Percentiles rank a stretch among this genome's conserved stretches.
phyloP scores from a whole-genome alignment of 2,329 filamentous ascomycete species.

The Zymoseptoria crescenta region DNA sequence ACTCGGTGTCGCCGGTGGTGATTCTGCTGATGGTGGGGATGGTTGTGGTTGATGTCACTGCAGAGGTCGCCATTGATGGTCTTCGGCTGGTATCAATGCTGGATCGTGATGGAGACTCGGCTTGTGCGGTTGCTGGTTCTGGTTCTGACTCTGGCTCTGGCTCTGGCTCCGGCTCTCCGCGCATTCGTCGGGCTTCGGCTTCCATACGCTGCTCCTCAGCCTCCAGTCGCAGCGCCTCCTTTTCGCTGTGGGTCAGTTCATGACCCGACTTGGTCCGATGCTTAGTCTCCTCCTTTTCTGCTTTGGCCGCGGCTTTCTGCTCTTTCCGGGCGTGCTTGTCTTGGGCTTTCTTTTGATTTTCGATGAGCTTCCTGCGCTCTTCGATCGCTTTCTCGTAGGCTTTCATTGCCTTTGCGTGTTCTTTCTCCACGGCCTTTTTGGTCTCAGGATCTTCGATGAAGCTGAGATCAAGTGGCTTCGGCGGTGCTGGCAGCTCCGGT shows the following conservation, averaged over 20 bases:
- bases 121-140: background rate
- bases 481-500: slow-evolving; percentile 45
- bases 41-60: background rate
- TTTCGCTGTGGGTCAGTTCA: slow-evolving; percentile 23
- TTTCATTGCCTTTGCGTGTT: slow-evolving; percentile 55
- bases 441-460: slow-evolving; percentile 56
- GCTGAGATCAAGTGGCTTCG: slow-evolving; percentile 47
- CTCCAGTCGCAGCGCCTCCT: slow-evolving; percentile 23
- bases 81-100: slow-evolving; percentile 1
- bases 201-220: slow-evolving; percentile 27
- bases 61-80: background rate
- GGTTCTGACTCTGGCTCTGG: slow-evolving; percentile 12
- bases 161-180: slow-evolving; percentile 19
- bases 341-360: slow-evolving; percentile 53
- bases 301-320: slow-evolving; percentile 26
- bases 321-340: slow-evolving; percentile 33
- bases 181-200: slow-evolving; percentile 23
- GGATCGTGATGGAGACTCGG: slow-evolving; percentile 3
- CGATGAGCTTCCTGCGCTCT: slow-evolving; percentile 56
- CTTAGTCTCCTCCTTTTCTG: slow-evolving; percentile 21
- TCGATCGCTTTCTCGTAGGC: slow-evolving; percentile 60
- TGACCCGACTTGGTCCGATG: slow-evolving; percentile 13
- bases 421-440: slow-evolving; percentile 61
- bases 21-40: background rate
- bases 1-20: slow-evolving; percentile 2